Evolutionary conservation across 1,139 yeast genomes (phyloP).

Genomic region (Geotrichum carabidarum): DNA sequence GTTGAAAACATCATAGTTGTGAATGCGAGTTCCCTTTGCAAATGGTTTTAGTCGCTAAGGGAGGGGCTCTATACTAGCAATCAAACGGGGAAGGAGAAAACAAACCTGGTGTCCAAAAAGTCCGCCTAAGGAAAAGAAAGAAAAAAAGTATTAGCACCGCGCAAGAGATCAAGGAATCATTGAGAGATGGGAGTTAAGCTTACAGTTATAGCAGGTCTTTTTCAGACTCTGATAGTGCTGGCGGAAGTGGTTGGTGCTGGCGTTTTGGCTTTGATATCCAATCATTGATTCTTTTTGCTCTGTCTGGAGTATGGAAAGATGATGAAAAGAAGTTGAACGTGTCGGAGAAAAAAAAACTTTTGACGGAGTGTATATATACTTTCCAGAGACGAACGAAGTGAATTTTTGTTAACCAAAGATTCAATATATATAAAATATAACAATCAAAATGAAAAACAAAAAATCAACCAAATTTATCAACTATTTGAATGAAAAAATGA

Average conservation of each 20-base stretch:
- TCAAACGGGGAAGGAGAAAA: neutral
- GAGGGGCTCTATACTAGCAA: neutral
- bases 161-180: neutral
- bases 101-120: conserved; percentile 35
- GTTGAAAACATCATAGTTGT: neutral
- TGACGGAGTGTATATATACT: too few species aligned
- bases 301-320: too few species aligned
- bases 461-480: too few species aligned
- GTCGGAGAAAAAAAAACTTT: too few species aligned
- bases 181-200: conserved; percentile 13
- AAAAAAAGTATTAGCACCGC: conserved; percentile 15
- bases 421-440: too few species aligned
- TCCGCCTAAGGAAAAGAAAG: conserved; percentile 29
- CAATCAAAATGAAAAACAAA: too few species aligned
- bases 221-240: conserved; percentile 23
- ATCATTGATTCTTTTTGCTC: neutral
- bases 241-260: conserved; percentile 7
- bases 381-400: too few species aligned
- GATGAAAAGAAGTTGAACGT: too few species aligned
- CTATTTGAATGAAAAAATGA: too few species aligned
- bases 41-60: neutral
- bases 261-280: conserved; percentile 1
- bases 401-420: too few species aligned
- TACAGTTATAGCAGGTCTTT: conserved; percentile 33
- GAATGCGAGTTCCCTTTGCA: neutral